phyloP scores from a whole-genome alignment of 2,329 filamentous ascomycete genomes.

The Arthroderma sp. region DNA sequence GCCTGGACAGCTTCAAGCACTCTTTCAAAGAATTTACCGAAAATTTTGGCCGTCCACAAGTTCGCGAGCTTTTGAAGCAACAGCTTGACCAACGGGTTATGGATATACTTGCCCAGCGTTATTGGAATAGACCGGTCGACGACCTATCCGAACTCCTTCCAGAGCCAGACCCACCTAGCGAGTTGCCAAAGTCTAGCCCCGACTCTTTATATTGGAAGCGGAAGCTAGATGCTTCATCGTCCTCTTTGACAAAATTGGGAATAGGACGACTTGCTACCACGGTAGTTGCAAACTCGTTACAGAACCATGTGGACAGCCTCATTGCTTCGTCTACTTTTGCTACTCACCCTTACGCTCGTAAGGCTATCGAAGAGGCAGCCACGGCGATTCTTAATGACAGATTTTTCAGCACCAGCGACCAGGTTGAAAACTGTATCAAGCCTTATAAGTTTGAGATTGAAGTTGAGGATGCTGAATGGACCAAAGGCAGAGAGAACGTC shows the following conservation, averaged over 20 bases:
- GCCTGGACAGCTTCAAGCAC: constrained; percentile 91
- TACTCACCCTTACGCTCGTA: constrained; percentile 77
- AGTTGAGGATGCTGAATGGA: constrained; percentile 81
- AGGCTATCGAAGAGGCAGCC: constrained; percentile 85
- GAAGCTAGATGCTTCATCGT: constrained; percentile 84
- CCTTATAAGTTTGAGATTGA: constrained; percentile 98
- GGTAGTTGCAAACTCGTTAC: constrained; percentile 77
- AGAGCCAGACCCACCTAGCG: constrained; percentile 59
- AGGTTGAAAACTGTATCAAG: constrained; percentile 98
- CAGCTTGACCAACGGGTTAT: constrained; percentile 91
- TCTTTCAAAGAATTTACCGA: constrained; percentile 91
- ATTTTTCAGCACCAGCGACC: constrained; percentile 93
- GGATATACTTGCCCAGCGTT: constrained; percentile 80
- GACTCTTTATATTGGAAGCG: constrained; percentile 84
- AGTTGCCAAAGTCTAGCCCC: constrained; percentile 72
- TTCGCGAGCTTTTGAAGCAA: constrained; percentile 76
- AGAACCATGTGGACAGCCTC: constrained; percentile 67
- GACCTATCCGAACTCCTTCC: constrained; percentile 55
- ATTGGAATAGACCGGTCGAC: constrained; percentile 94
- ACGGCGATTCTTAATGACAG: constrained; percentile 82
- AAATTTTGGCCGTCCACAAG: constrained; percentile 75
- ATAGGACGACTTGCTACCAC: constrained; percentile 86
- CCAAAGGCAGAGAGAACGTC: constrained; percentile 70
- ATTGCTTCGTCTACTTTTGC: constrained; percentile 72
- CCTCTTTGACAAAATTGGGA: constrained; percentile 81